These are phyloP conservation scores for Evernia prunastri DNA, from an alignment of 495 filamentous ascomycete species.

Conservation along the genomic window DNA sequence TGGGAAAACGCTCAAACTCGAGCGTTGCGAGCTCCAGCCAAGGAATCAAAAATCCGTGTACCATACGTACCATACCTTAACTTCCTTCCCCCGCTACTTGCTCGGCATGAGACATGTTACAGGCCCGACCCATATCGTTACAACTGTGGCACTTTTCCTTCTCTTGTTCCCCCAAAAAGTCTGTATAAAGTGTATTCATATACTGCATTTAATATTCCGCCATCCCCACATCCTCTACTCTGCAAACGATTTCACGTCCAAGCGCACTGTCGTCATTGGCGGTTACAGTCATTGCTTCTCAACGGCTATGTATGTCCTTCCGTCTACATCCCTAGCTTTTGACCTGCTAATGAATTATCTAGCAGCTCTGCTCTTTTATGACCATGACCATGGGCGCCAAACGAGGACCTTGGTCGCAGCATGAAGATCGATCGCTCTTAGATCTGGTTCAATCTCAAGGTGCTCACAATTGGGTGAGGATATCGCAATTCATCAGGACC, in stretches of 20 bases:
- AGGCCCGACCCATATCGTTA: slow-evolving; percentile 4
- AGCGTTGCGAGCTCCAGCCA: slow-evolving; percentile 16
- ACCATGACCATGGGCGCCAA: slow-evolving; percentile 46
- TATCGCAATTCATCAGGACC: slow-evolving; percentile 66
- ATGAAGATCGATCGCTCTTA: slow-evolving; percentile 69
- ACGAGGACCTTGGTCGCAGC: slow-evolving; percentile 82
- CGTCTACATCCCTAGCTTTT: neutral
- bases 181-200: slow-evolving; percentile 3
- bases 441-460: slow-evolving; percentile 69
- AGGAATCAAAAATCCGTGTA: neutral
- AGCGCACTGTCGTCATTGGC: slow-evolving; percentile 6
- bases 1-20: slow-evolving; percentile 14
- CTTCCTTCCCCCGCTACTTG: neutral
- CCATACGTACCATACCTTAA: no score
- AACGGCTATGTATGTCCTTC: slow-evolving; percentile 7
- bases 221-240: slow-evolving; percentile 1
- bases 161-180: slow-evolving; percentile 1
- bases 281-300: neutral
- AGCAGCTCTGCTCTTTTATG: slow-evolving; percentile 4
- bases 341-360: neutral
- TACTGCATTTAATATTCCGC: slow-evolving; percentile 4
- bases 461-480: slow-evolving; percentile 86
- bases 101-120: slow-evolving; percentile 9
- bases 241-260: neutral
- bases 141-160: neutral